A percentile compares a stretch with the other conserved stretches of the same genome.
Evolutionary conservation across 345 rosid genomes (phyloP).

Genomic region (Firmiana major): DNA sequence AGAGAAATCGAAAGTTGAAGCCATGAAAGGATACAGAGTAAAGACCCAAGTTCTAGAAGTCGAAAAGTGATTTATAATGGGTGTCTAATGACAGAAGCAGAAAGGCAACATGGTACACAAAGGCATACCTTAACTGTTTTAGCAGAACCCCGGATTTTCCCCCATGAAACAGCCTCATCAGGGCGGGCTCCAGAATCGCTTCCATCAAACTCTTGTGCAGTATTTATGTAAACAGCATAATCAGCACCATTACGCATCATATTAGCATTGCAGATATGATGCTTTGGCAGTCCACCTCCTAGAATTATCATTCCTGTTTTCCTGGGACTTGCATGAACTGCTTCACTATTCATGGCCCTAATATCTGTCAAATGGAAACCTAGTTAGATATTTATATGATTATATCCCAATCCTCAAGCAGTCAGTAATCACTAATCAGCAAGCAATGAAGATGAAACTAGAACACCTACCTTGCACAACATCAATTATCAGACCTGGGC

Average conservation of each 20-base stretch:
- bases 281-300: conserved; percentile 94
- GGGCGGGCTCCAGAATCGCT: conserved; percentile 97
- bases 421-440: conserved; percentile 4
- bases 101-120: neutral
- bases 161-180: conserved; percentile 97
- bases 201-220: conserved; percentile 94
- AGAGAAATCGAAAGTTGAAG: neutral
- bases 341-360: conserved; percentile 18
- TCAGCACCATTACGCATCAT: conserved; percentile 39
- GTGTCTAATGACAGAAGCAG: neutral
- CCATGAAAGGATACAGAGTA: neutral
- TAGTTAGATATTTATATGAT: neutral
- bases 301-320: conserved; percentile 70
- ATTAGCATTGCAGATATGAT: conserved; percentile 95
- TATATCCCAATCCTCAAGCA: conserved; percentile 29
- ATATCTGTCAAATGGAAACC: conserved; percentile 23
- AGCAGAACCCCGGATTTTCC: conserved; percentile 80
- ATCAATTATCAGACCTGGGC: conserved; percentile 16
- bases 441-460: conserved; percentile 9
- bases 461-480: conserved; percentile 13
- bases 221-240: conserved; percentile 63
- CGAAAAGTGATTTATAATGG: neutral
- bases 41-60: neutral
- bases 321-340: conserved; percentile 17
- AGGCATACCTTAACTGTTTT: conserved; percentile 72